Base-by-base conservation (phyloP, 345 rosid species). In the Citrus cavaleriei region DNA sequence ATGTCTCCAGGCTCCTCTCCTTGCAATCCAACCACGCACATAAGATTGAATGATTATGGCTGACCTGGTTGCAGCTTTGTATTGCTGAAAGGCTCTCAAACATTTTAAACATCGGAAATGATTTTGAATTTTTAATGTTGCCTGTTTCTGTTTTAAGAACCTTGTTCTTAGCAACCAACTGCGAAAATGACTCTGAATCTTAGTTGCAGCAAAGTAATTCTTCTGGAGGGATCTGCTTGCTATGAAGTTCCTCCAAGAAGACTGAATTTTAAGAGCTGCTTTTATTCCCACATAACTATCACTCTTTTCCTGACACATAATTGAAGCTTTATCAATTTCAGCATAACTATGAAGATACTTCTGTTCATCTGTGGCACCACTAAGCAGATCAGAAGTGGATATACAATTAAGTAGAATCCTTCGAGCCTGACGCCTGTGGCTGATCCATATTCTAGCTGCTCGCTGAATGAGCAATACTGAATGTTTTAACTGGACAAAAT, bases 21-120 rank as follows among this genome's bases (percentile, higher is more conserved):
- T 78, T 19, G 83, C 83, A 51, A 89, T 85, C 94, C 94, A 88
- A 75, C 93, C 79, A 75, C 93, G 97, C 61, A 82, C 82, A 74
- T 79, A 81, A 86, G 92, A 84, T 80, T 95, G 98, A 74, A 95
- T 83, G 46, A 79, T 22, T 67, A 86, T 83, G 63, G 94, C 91
- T 16, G 97, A 88, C 54, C 60, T 82, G 37, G 75, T 76, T 73
- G 84, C 80, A 40, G 78, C 78, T 73, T 77, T 87, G 32, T 83
- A 83, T 70, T 80, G 78, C 34, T 78, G 80, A 68, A 72, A 84
- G 61, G 77, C 72, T 70, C 78, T 85, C 77, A 54, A 59, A 77
- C 82, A 81, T 78, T 78, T 87, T 63, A 78, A 73, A 46, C 72
- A 21, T 49, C 86, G 81, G 55, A 82, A 81, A 79, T 74, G 24